Conservation (phyloP, 2,329 filamentous ascomycete genomes). For the Fusarium virguliforme region DNA sequence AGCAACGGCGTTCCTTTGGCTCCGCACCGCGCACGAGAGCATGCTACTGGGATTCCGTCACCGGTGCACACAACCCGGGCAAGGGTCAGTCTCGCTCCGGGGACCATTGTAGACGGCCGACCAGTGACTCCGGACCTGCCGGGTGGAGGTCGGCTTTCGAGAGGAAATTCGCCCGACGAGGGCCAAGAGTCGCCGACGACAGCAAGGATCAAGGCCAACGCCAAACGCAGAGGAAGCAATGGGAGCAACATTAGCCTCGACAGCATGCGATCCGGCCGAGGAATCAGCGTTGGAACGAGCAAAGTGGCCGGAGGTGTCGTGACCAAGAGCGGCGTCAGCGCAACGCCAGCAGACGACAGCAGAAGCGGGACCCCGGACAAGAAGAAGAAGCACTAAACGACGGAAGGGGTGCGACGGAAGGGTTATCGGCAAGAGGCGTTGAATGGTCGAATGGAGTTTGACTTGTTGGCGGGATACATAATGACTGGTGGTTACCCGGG, state of each 20-base stretch:
- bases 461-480: neutral
- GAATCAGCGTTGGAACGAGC: conserved; percentile 60
- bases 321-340: conserved; percentile 50
- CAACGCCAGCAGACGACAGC: conserved; percentile 40
- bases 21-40: conserved; percentile 54
- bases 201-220: conserved; percentile 32
- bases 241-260: conserved; percentile 60
- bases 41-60: conserved; percentile 33
- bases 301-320: conserved; percentile 57
- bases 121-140: conserved; percentile 39
- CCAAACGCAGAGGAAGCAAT: conserved; percentile 48
- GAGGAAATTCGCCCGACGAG: conserved; percentile 41
- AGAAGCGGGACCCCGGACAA: conserved; percentile 38
- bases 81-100: conserved; percentile 36
- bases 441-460: neutral
- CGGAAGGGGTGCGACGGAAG: neutral
- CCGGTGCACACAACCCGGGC: conserved; percentile 40
- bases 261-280: conserved; percentile 57
- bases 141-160: conserved; percentile 20
- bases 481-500: conserved; percentile 1
- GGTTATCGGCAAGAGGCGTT: neutral
- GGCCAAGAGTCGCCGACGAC: conserved; percentile 37
- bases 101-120: conserved; percentile 31
- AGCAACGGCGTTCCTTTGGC: conserved; percentile 5
- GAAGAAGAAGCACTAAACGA: conserved; percentile 39